Evolutionary conservation across 805 yeast genomes (phyloP).

Genomic region (Schizosaccharomyces osmophilus): DNA sequence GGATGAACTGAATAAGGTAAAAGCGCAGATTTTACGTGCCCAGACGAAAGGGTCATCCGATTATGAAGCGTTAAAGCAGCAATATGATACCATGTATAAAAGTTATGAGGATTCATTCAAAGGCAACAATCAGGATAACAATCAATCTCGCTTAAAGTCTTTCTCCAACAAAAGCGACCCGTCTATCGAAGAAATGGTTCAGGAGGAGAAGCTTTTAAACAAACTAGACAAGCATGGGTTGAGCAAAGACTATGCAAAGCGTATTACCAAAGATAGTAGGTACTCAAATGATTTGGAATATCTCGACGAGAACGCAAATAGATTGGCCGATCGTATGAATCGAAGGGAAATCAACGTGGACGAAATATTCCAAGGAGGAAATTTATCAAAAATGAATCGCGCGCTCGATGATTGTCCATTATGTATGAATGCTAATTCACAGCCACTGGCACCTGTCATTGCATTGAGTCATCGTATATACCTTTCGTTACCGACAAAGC

Average conservation of each 20-base stretch:
- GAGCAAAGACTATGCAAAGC: constrained; percentile 14
- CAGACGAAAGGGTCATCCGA: constrained; percentile 11
- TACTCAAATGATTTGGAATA: constrained; percentile 20
- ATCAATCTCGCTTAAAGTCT: not conserved
- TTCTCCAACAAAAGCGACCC: constrained; percentile 11
- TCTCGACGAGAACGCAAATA: constrained; percentile 20
- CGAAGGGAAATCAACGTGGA: constrained; percentile 13
- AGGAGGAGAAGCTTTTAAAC: constrained; percentile 12
- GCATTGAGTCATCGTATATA: constrained; percentile 18
- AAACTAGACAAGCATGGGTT: constrained; percentile 5
- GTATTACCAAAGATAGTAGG: constrained; percentile 17
- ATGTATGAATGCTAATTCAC: constrained; percentile 14
- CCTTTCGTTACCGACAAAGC: constrained; percentile 19
- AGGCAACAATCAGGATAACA: too few species aligned
- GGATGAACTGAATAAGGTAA: constrained; percentile 13
- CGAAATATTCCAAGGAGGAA: not conserved
- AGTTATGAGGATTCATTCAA: not conserved
- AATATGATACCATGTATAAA: constrained; percentile 5
- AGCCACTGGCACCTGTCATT: constrained; percentile 14
- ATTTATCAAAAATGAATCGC: constrained; percentile 12
- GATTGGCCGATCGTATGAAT: constrained; percentile 15
- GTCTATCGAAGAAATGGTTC: constrained; percentile 17
- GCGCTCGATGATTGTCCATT: constrained; percentile 17
- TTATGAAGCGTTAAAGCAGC: constrained; percentile 10
- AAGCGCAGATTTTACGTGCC: constrained; percentile 14